Percentiles rank a stretch among this genome's conserved stretches.
Conservation (phyloP, 2,329 filamentous ascomycete species). For the Cladorrhinum sp. region DNA sequence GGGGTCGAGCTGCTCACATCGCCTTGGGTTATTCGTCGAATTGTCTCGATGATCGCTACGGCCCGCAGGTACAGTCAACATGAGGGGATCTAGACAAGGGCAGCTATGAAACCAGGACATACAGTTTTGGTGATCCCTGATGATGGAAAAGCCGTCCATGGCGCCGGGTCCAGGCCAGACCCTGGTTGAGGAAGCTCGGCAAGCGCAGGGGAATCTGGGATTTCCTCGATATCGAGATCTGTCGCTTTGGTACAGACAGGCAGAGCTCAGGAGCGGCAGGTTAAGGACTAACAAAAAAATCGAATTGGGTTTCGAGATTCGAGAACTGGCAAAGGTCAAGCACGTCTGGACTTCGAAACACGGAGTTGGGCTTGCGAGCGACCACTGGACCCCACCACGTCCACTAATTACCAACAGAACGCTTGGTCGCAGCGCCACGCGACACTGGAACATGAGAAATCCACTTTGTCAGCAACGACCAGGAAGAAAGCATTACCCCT, state of each 20-base stretch:
- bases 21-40: constrained; percentile 74
- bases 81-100: not conserved
- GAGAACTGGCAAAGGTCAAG: not conserved
- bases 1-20: constrained; percentile 60
- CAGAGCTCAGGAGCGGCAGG: not conserved
- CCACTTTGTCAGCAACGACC: too few relatives aligned
- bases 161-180: constrained; percentile 38
- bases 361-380: constrained; percentile 12
- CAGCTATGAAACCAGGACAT: constrained; percentile 4
- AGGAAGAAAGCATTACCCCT: too few relatives aligned
- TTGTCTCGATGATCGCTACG: constrained; percentile 67
- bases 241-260: not conserved
- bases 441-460: too few relatives aligned
- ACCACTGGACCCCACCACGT: constrained; percentile 1
- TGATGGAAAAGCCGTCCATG: constrained; percentile 76
- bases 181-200: constrained; percentile 15
- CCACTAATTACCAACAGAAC: not conserved
- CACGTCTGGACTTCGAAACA: constrained; percentile 16
- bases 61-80: not conserved
- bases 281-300: not conserved
- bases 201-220: not conserved
- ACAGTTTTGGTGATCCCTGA: constrained; percentile 48
- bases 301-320: not conserved
- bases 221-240: not conserved
- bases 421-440: not conserved